Percentiles rank a stretch among this genome's conserved stretches.
Conservation (phyloP, 352 stramenopile genomes). For the Phytophthora fragariaefolia region DNA sequence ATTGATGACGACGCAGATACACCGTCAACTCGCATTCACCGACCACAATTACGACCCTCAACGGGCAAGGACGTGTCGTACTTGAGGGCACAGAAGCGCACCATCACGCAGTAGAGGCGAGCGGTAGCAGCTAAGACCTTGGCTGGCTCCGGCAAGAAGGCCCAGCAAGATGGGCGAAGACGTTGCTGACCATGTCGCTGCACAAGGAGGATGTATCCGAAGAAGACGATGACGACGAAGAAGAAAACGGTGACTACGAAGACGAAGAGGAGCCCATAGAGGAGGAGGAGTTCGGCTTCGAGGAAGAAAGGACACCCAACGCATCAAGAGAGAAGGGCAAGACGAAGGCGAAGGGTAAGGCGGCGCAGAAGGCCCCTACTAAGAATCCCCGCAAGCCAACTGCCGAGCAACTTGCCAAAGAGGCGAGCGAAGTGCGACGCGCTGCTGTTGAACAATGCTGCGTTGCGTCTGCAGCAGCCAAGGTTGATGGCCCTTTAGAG, state of each 20-base stretch:
- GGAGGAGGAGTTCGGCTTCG: not conserved
- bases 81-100: not conserved
- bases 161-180: not conserved
- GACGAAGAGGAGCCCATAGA: not conserved
- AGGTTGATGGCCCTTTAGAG: not conserved
- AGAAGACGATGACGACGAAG: no score
- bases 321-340: not conserved
- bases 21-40: not conserved
- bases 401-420: not conserved
- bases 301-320: not conserved
- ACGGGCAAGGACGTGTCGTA: not conserved
- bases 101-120: not conserved
- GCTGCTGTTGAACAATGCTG: not conserved
- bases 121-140: not conserved
- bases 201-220: not conserved
- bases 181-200: no score
- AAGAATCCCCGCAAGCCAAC: not conserved
- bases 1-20: no score
- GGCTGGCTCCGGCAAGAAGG: constrained; percentile 2
- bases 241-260: not conserved
- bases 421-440: not conserved
- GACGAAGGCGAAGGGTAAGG: not conserved
- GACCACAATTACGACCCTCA: not conserved
- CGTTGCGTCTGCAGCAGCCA: not conserved
- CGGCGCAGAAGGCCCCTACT: not conserved